Evolutionary conservation across 108 stramenopile genomes (phyloP).

Genomic region (Cylindrotheca closterium): DNA sequence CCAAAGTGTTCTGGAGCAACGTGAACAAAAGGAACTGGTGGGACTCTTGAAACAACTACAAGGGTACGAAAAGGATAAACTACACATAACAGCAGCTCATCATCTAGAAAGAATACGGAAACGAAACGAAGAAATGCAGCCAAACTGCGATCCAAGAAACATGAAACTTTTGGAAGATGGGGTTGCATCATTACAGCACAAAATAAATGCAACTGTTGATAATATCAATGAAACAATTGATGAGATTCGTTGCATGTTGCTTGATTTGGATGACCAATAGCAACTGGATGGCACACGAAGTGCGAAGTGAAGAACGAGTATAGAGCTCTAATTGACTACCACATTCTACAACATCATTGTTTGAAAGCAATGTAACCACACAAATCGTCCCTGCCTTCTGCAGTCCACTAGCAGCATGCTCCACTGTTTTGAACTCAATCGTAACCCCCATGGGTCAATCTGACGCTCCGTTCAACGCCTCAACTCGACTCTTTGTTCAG

Average conservation of each 20-base stretch:
- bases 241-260: slow-evolving; percentile 60
- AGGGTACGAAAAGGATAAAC: slow-evolving; percentile 67
- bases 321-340: no score
- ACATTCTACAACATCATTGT: no score
- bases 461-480: background rate
- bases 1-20: slow-evolving; percentile 11
- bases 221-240: slow-evolving; percentile 75
- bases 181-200: slow-evolving; percentile 38
- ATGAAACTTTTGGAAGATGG: slow-evolving; percentile 45
- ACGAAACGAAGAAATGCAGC: slow-evolving; percentile 21
- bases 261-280: slow-evolving; percentile 22
- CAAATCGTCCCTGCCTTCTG: background rate
- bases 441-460: background rate
- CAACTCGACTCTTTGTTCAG: background rate
- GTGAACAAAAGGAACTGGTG: slow-evolving; percentile 17
- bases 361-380: no score
- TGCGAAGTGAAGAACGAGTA: no score
- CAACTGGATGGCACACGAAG: no score
- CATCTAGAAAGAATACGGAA: slow-evolving; percentile 79
- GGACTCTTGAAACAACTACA: slow-evolving; percentile 49
- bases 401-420: background rate
- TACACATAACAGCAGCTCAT: slow-evolving; percentile 77
- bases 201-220: slow-evolving; percentile 42
- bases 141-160: slow-evolving; percentile 24
- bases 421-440: background rate